Evolutionary conservation across 2,329 filamentous ascomycete species (phyloP).

Genomic region (Diaporthe batatas): DNA sequence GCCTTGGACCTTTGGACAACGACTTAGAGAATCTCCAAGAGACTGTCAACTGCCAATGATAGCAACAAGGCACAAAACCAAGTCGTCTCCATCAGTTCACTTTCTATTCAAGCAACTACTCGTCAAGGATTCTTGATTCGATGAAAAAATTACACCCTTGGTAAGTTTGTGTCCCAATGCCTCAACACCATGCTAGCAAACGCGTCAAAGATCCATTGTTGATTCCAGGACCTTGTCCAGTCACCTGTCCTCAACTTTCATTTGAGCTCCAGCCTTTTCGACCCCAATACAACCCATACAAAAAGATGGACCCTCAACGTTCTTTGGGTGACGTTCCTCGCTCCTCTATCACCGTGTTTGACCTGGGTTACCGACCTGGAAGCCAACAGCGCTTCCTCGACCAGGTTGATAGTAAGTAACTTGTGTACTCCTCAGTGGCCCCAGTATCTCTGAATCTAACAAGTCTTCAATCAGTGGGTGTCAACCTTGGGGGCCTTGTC

Average conservation of each 20-base stretch:
- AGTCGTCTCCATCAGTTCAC: not conserved
- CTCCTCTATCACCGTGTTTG: not conserved
- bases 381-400: not conserved
- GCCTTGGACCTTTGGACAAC: not conserved
- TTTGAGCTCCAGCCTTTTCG: not conserved
- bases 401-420: conserved; percentile 10
- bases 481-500: not conserved
- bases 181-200: not conserved
- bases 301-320: not conserved
- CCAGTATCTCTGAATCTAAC: not conserved
- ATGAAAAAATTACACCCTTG: not conserved
- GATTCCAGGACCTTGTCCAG: not conserved
- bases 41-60: too few relatives aligned
- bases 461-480: not conserved
- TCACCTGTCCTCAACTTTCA: not conserved
- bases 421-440: too few relatives aligned
- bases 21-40: not conserved
- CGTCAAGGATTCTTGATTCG: not conserved
- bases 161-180: not conserved
- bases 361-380: conserved; percentile 1
- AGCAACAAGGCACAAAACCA: not conserved
- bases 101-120: not conserved
- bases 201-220: not conserved
- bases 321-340: not conserved
- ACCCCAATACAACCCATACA: not conserved